Percentiles rank a stretch among this genome's conserved stretches.
Evolutionary conservation across 768 basidiomycete genomes (phyloP).

Genomic region (Antrodiella citrinella): DNA sequence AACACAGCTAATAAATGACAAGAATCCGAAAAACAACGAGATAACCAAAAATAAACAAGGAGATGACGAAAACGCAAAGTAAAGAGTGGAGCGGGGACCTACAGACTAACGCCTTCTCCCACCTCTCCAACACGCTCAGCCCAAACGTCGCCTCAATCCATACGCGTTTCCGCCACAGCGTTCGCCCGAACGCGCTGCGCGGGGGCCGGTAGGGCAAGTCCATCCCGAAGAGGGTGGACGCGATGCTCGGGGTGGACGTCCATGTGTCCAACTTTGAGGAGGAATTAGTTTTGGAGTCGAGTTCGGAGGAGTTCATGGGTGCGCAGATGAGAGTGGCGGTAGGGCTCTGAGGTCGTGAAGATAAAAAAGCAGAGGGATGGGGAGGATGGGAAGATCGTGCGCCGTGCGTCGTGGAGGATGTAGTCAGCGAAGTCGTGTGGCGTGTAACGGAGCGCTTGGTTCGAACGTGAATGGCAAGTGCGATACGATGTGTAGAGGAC

Average conservation of each 20-base stretch:
- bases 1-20: constrained; percentile 1
- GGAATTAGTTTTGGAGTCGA: too few relatives aligned
- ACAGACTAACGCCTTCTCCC: constrained; percentile 61
- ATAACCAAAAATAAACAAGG: not conserved
- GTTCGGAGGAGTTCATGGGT: too few relatives aligned
- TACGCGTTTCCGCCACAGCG: constrained; percentile 45
- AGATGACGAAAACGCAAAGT: not conserved
- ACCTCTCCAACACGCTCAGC: constrained; percentile 53
- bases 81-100: constrained; percentile 21
- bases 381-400: too few relatives aligned
- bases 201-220: constrained; percentile 24
- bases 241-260: constrained; percentile 14
- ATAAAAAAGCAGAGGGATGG: too few relatives aligned
- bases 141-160: constrained; percentile 55
- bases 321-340: too few relatives aligned
- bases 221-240: constrained; percentile 14
- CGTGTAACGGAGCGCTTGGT: too few relatives aligned
- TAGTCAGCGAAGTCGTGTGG: too few relatives aligned
- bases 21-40: not conserved
- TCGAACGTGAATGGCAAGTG: too few relatives aligned
- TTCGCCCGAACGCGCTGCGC: constrained; percentile 12
- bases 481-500: too few relatives aligned
- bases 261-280: constrained; percentile 35
- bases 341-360: too few relatives aligned
- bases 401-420: too few relatives aligned